Evolutionary conservation across 352 stramenopile genomes (phyloP).

Genomic region (Phytophthora kernoviae): DNA sequence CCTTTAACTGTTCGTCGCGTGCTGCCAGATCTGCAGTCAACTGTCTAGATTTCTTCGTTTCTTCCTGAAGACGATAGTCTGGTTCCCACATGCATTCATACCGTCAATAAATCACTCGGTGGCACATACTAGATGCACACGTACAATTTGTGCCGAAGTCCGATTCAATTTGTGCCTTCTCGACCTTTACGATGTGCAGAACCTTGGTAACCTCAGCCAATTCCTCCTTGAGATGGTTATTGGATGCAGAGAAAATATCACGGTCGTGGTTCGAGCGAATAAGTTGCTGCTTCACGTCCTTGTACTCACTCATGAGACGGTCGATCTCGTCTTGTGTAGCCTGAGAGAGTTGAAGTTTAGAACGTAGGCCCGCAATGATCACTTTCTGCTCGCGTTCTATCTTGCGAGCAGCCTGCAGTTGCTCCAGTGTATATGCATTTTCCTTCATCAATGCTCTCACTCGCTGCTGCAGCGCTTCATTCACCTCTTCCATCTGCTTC

Average conservation of each 20-base stretch:
- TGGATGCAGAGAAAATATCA: conserved; percentile 76
- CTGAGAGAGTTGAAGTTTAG: conserved; percentile 74
- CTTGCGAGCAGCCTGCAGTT: conserved; percentile 70
- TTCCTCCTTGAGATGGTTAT: conserved; percentile 80
- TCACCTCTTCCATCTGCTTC: conserved; percentile 75
- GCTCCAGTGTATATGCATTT: conserved; percentile 78
- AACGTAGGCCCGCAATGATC: conserved; percentile 58
- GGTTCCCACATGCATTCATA: conserved; percentile 5
- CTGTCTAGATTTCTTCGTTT: conserved; percentile 63
- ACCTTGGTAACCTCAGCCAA: conserved; percentile 67
- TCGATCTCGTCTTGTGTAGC: conserved; percentile 74
- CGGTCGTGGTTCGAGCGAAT: conserved; percentile 73
- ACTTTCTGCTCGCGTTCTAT: conserved; percentile 79
- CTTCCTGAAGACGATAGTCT: conserved; percentile 71
- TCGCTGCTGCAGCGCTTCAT: conserved; percentile 75
- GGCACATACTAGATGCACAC: conserved; percentile 7
- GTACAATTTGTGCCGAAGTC: conserved; percentile 70
- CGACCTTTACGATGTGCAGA: conserved; percentile 65
- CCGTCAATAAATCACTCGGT: conserved; percentile 1
- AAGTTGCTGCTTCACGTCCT: conserved; percentile 72
- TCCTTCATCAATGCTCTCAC: conserved; percentile 80
- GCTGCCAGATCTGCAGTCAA: conserved; percentile 47
- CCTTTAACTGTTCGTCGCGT: conserved; percentile 46
- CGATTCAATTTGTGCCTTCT: conserved; percentile 75
- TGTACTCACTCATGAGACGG: conserved; percentile 55